Base-by-base conservation (phyloP, 805 yeast species). In the Candida arabinofermentans region DNA sequence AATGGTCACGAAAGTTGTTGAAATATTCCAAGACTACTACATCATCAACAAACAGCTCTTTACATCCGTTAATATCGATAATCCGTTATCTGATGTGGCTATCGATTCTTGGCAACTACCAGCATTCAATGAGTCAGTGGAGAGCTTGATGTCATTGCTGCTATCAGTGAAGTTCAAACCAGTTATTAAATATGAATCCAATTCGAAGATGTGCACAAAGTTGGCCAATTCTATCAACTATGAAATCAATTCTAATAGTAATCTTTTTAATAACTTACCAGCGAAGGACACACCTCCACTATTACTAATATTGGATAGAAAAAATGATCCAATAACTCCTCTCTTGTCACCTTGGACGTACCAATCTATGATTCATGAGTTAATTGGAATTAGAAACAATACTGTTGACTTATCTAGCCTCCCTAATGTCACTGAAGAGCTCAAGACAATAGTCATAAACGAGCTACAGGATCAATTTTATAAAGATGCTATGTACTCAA, bases 321-420 rank as follows among this genome's bases (percentile, higher is more conserved):
- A 81, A 43, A 84, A 79, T 55, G 99, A 93, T 63, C 97, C 99
- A 2, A 70, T 91, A 12, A 91, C 99, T 0, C 97, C 99, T 1
- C 71, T 93, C 24, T 66, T 93, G 37, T 78, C 83, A 30, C 99
- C 98, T 2, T 93, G 99, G 99, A 90, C 99, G 1, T 93, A 88
- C 64, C 98, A 91, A 59, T 86, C 96, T 2, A 91, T 93, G 98
- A 87, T 93, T 14, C 96, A 91, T 60, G 98, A 95, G 59, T 73
- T 89, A 18, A 68, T 93, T 24, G 96, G 91, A 2, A 86, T 93
- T 44, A 67, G 71, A 26, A 83, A 88, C 57, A 91, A 93, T 53
- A 75, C 90, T 2, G 95, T 88, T 4, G 83, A 79, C 51, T 61
- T 90, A 27, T 68, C 81, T 0, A 54, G 62, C 1, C 72, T 77